Base-by-base conservation (phyloP, 768 basidiomycete genomes). In the Russula lepida region DNA sequence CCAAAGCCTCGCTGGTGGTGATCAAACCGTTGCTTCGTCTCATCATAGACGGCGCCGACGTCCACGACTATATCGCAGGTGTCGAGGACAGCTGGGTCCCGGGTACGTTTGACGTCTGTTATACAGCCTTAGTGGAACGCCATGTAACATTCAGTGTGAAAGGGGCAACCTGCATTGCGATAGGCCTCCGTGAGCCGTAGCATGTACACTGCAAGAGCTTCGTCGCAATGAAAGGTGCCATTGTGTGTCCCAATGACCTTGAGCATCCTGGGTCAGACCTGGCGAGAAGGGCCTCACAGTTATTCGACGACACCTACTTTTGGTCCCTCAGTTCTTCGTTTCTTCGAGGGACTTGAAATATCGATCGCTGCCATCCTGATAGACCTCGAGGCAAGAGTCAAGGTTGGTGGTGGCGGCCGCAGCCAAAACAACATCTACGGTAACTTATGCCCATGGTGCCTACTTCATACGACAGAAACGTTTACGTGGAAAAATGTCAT, bases 211-310 rank as follows among this genome's bases (percentile, higher is more conserved):
- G 95, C 97, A 33, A 98, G 81, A 0, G 94, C 93, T 75, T 99
- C 95, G 68, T 99, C 95, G 72, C 92, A 95, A 69, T 99, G 95
- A 71, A 98, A 98, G 0, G 92, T 92, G 19, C 95, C 95, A 60
- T 88, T 92, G 73, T 98, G 94, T 1, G 95, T 97, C 35, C 94
- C 94, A 68, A 98, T 95, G 43, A 84, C 74, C 89, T 92, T 62
- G 50, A 56, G 47, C 44, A 30, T 47, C 21, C 23, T 4, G 6
- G 32, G 6, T 51, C 15, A 55, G 35, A 11, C 47, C 30, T 33
- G 55, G 44, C 4, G 33, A 28, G 33, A 17, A n/a, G 27, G 17
- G 8, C 23, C 15, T n/a, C 2, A 19, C 50, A 52, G 11, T 33
- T 2, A 41, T 30, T 8, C 19, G 46, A 61, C 4, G 37, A 46